Base-by-base conservation (phyloP, 352 stramenopile species). In the Blastocystis sp. region DNA sequence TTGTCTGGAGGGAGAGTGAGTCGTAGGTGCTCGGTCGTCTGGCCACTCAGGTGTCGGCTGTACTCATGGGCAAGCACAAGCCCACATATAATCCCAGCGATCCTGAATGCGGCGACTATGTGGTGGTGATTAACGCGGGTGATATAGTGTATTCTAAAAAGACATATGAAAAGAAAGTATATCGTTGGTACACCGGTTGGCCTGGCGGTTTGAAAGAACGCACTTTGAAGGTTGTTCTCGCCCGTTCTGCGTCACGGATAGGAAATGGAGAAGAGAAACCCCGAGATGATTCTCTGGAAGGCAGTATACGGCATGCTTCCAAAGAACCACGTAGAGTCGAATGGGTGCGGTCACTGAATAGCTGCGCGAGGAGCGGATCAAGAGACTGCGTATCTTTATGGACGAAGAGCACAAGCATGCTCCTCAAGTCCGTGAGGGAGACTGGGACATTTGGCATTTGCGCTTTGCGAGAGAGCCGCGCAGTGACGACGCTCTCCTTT, bases 101-200 rank as follows among this genome's bases (percentile, higher is more conserved):
- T 66, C 63, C 63, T 31, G 63, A 89, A 80, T 89, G 79, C 55
- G 79, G 79, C 31, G 79, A 89, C 45, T 89, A 89, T 62, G 79
- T 89, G 9, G 79, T 89, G 59, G 79, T 89, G 59, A 60, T 89
- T 10, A 89, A 89, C 79, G 79, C 79, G 12, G 19, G 41, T 35
- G 79, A 89, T 65, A 89, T 89, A 12, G 61, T 66, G 39, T 89
- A 89, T 24, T 80, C 63, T 59, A 80, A 89, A 39, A 89, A 89
- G 59, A 89, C 79, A 63, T 80, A 80, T 50, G 79, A 89, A 80
- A 89, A 89, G 67, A 89, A 89, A 66, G 79, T 89, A 37, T 89
- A 89, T 65, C 45, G 41, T 62, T 89, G 79, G 79, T 55, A 89
- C 29, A 89, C 79, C 24, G 79, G 79, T 66, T 89, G 67, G 63